phyloP scores from a whole-genome alignment of 306 rosid genomes.

The Malus asiatica region DNA sequence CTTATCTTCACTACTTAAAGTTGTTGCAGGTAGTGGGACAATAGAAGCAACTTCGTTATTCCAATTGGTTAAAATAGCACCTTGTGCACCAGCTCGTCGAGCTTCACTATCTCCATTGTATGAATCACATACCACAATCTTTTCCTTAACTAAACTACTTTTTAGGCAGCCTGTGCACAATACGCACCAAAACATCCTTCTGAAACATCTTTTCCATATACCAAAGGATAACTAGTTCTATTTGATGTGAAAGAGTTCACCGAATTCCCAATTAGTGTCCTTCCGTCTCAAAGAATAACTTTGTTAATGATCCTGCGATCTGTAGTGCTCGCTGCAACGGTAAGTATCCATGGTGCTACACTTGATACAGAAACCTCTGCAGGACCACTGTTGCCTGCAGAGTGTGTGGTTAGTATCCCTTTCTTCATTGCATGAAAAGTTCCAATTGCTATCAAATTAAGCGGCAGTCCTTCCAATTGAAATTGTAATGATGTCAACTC shows the following conservation, averaged over 20 bases:
- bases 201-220: neutral
- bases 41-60: too few relatives aligned
- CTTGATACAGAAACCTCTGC: neutral
- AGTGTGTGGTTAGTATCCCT: neutral
- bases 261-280: neutral
- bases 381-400: neutral
- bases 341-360: neutral
- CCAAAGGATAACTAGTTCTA: neutral
- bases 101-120: too few relatives aligned
- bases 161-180: neutral
- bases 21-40: too few relatives aligned
- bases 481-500: neutral
- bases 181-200: too few relatives aligned
- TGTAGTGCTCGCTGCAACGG: neutral
- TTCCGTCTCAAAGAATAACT: neutral
- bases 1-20: too few relatives aligned
- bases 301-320: neutral
- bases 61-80: too few relatives aligned
- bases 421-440: neutral
- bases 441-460: neutral
- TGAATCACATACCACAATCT: too few relatives aligned
- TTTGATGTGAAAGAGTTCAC: neutral
- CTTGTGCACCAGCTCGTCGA: too few relatives aligned
- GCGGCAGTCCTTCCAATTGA: neutral
- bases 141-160: too few relatives aligned